phyloP scores from a whole-genome alignment of 2,329 filamentous ascomycete genomes.

The Talaromyces verruculosus region DNA sequence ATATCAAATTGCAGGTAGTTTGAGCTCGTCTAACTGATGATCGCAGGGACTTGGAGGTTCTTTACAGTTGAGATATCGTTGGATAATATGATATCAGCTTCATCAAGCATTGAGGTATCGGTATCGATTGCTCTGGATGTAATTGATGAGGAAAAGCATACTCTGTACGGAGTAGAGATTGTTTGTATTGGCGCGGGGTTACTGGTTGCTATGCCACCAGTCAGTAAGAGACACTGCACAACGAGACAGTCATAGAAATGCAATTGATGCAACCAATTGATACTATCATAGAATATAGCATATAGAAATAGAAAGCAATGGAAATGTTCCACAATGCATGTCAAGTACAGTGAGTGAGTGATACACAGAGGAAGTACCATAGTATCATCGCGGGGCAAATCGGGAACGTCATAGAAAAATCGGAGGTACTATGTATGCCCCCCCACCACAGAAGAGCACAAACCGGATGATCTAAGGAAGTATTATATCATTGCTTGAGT shows the following conservation, averaged over 20 bases:
- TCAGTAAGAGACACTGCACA: neutral
- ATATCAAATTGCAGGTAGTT: no score
- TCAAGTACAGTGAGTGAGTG: neutral
- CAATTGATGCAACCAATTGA: neutral
- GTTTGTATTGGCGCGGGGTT: conserved; percentile 9
- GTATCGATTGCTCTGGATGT: neutral
- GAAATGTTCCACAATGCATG: neutral
- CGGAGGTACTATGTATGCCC: neutral
- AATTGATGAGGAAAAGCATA: neutral
- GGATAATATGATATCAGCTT: no score
- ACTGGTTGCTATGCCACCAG: neutral
- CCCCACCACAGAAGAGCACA: conserved; percentile 11
- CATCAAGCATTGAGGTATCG: neutral
- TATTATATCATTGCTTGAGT: neutral
- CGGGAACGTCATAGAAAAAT: conserved; percentile 17
- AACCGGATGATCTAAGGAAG: neutral
- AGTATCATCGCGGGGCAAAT: conserved; percentile 10
- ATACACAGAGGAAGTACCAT: neutral
- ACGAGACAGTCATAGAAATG: neutral
- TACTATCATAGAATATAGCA: no score
- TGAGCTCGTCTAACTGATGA: no score
- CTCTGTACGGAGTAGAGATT: neutral
- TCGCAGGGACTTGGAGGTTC: no score
- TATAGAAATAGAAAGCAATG: neutral
- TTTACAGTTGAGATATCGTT: no score